Evolutionary conservation across 495 filamentous ascomycete species (phyloP).

Genomic region (Penicillium simplicissimum): DNA sequence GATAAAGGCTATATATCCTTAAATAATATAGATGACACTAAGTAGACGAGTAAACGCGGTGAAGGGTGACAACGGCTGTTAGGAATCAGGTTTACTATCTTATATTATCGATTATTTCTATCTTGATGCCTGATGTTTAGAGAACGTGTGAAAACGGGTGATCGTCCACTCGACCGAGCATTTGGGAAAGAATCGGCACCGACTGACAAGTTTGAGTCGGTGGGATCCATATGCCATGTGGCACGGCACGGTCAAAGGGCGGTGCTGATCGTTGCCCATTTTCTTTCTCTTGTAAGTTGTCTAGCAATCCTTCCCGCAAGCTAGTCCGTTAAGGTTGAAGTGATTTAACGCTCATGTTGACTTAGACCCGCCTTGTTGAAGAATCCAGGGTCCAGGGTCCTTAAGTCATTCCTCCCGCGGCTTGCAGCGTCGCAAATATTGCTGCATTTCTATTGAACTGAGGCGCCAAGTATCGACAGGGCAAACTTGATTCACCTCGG

Average conservation of each 20-base stretch:
- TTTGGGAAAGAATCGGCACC: constrained; percentile 13
- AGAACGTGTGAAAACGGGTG: constrained; percentile 15
- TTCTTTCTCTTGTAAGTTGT: neutral
- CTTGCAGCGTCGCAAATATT: constrained; percentile 16
- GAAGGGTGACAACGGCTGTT: no score
- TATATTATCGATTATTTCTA: no score
- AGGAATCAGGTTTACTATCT: no score
- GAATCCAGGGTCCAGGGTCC: constrained; percentile 2
- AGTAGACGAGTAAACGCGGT: no score
- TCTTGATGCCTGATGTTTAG: neutral
- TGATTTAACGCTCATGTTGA: constrained; percentile 7
- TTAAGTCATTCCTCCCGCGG: constrained; percentile 2
- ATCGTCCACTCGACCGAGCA: constrained; percentile 7
- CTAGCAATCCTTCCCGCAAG: constrained; percentile 1
- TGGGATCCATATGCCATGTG: constrained; percentile 15
- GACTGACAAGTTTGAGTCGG: constrained; percentile 8
- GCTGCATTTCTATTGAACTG: neutral
- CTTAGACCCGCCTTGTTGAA: neutral
- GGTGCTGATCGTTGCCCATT: constrained; percentile 8
- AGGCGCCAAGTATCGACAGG: neutral
- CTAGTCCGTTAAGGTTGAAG: constrained; percentile 5
- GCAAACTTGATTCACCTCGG: neutral
- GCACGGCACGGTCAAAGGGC: neutral
- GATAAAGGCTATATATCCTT: no score
- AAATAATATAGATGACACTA: no score